Evolutionary conservation across 495 filamentous ascomycete genomes (phyloP).

Genomic region (Hyaloscypha variabilis): DNA sequence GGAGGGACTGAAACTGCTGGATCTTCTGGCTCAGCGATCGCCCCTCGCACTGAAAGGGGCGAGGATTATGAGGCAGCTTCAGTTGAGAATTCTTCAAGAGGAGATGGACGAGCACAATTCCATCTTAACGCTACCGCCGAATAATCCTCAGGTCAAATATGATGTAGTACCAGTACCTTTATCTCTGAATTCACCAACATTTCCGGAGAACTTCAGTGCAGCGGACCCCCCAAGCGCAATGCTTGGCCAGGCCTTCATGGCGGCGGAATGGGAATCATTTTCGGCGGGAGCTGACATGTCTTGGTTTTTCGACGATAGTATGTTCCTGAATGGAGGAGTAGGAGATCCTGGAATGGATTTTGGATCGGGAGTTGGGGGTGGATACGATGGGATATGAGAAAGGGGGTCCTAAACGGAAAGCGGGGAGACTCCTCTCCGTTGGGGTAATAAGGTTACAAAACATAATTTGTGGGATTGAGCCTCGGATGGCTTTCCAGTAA

Average conservation of each 20-base stretch:
- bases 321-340: neutral
- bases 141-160: too few species aligned
- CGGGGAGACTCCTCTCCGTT: neutral
- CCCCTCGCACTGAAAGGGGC: slow-evolving; percentile 3
- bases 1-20: neutral
- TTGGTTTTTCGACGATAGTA: neutral
- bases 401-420: neutral
- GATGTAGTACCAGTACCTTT: too few species aligned
- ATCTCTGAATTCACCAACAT: too few species aligned
- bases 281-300: neutral
- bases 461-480: neutral
- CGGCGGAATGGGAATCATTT: slow-evolving; percentile 1
- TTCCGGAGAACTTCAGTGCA: too few species aligned
- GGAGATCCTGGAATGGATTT: neutral
- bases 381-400: neutral
- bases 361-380: neutral
- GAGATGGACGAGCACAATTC: neutral
- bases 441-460: neutral
- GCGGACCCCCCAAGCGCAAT: neutral
- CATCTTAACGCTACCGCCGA: neutral
- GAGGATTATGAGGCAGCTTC: slow-evolving; percentile 5
- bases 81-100: neutral
- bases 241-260: neutral
- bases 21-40: neutral
- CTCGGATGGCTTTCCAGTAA: neutral